These are phyloP conservation scores for Hippophae tibetana DNA, from an alignment of 306 rosid species.

Conservation along the genomic window DNA sequence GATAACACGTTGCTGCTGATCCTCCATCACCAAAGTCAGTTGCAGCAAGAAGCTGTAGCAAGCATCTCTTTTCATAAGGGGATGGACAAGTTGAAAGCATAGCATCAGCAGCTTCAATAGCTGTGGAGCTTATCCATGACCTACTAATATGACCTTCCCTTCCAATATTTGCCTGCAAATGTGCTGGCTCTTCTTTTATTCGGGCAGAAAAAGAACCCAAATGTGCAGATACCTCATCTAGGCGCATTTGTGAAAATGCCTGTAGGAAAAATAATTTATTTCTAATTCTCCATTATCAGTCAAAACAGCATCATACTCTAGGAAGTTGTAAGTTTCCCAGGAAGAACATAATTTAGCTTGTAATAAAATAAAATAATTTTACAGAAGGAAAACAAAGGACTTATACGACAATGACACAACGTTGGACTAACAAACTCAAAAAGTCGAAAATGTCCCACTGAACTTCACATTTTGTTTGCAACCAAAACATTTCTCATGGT, in stretches of 20 bases:
- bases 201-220: constrained; percentile 92
- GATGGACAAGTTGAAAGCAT: constrained; percentile 87
- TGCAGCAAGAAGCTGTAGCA: constrained; percentile 84
- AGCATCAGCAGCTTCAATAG: constrained; percentile 82
- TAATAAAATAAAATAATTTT: too few relatives aligned
- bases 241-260: constrained; percentile 97
- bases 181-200: constrained; percentile 69
- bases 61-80: constrained; percentile 91
- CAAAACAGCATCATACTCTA: not conserved
- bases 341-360: too few relatives aligned
- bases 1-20: constrained; percentile 50
- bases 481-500: too few relatives aligned
- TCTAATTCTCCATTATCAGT: constrained; percentile 1
- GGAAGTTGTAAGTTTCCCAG: too few relatives aligned
- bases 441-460: too few relatives aligned
- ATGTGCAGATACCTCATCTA: constrained; percentile 90
- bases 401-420: too few relatives aligned
- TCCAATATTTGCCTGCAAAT: constrained; percentile 48
- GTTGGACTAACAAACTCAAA: too few relatives aligned
- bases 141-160: constrained; percentile 56
- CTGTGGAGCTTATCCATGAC: constrained; percentile 84
- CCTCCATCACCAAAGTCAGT: constrained; percentile 96
- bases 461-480: too few relatives aligned
- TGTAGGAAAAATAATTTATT: constrained; percentile 18
- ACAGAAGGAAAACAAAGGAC: too few relatives aligned